A percentile compares a stretch with the other conserved stretches of the same genome.
Evolutionary conservation across 2,329 filamentous ascomycete genomes (phyloP).

Genomic region (Cladosporium phlei): DNA sequence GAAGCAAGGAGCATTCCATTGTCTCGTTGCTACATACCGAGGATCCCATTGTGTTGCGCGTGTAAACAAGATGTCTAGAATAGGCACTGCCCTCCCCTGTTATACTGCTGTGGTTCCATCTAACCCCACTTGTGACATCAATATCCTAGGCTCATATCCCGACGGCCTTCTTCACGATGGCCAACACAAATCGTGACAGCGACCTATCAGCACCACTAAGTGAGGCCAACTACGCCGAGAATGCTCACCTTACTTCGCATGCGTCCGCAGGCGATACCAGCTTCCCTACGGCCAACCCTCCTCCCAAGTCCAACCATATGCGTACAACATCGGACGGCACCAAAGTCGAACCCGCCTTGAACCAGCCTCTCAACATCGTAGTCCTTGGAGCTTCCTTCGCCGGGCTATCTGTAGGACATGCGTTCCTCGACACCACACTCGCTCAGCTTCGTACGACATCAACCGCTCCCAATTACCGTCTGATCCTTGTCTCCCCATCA

Average conservation of each 20-base stretch:
- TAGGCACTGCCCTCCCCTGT: no score
- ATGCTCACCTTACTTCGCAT: not conserved
- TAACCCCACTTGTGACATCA: no score
- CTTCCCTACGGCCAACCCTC: conserved; percentile 3
- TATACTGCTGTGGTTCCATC: not conserved
- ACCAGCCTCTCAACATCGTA: conserved; percentile 32
- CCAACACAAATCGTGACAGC: not conserved
- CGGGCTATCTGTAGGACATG: conserved; percentile 35
- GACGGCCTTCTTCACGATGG: not conserved
- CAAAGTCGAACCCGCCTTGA: not conserved
- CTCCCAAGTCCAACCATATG: not conserved
- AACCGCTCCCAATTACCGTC: conserved; percentile 27
- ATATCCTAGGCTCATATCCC: not conserved
- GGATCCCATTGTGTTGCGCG: conserved; percentile 3
- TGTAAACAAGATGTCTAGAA: conserved; percentile 7
- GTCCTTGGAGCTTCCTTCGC: conserved; percentile 37
- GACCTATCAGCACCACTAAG: not conserved
- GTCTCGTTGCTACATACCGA: conserved; percentile 11
- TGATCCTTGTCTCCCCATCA: conserved; percentile 33
- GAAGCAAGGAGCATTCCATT: conserved; percentile 13
- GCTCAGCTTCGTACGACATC: conserved; percentile 26
- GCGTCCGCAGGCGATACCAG: not conserved
- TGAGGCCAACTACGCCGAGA: not conserved
- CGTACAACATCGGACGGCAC: not conserved
- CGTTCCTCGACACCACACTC: conserved; percentile 32